Conservation (phyloP, 257 asterid species). For the Jasminum sambac region DNA sequence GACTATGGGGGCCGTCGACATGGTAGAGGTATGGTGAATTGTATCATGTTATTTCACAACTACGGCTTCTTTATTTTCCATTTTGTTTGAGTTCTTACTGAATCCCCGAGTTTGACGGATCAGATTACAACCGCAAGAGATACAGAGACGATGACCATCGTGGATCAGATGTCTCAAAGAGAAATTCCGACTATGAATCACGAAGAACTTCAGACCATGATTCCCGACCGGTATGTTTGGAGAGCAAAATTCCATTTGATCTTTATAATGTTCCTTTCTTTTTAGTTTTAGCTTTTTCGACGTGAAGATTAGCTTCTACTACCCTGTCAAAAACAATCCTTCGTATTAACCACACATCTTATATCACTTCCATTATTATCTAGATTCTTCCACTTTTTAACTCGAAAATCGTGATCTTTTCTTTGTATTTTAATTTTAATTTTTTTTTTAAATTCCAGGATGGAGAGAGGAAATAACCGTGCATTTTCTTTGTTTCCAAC, state of each 20-base stretch:
- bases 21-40: slow-evolving; percentile 62
- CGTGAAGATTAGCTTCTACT: no score
- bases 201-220: slow-evolving; percentile 72
- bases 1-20: slow-evolving; percentile 74
- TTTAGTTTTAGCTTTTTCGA: not conserved
- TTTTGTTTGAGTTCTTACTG: slow-evolving; percentile 11
- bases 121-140: slow-evolving; percentile 77
- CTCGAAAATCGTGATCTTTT: no score
- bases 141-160: slow-evolving; percentile 72
- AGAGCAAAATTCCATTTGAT: not conserved
- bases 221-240: slow-evolving; percentile 72
- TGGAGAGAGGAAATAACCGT: no score
- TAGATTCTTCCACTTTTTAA: no score
- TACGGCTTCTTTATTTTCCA: not conserved
- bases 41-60: slow-evolving; percentile 11
- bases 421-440: no score
- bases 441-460: no score
- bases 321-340: no score
- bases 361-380: no score
- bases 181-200: slow-evolving; percentile 71
- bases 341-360: no score
- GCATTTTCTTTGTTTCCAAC: no score
- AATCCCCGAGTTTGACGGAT: slow-evolving; percentile 23
- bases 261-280: not conserved
- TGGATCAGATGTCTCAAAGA: slow-evolving; percentile 64